phyloP scores from a whole-genome alignment of 345 rosid species.

The Acer yangbiense region DNA sequence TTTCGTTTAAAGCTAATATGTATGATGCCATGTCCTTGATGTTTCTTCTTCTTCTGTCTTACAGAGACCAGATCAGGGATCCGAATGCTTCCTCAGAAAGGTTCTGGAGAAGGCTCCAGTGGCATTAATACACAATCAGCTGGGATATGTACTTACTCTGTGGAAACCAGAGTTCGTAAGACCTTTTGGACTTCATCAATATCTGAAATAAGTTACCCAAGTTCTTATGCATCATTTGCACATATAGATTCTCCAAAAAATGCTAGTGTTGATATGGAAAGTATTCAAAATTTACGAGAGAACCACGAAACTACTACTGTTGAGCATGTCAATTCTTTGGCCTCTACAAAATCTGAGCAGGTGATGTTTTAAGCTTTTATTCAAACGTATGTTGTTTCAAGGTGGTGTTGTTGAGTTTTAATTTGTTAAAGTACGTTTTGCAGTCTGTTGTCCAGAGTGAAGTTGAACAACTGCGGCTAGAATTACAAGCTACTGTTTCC shows the following conservation, averaged over 20 bases:
- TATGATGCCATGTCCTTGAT: conserved; percentile 15
- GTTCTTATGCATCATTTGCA: conserved; percentile 23
- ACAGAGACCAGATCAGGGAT: conserved; percentile 27
- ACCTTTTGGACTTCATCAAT: conserved; percentile 26
- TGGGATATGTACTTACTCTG: conserved; percentile 26
- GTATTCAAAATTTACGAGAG: conserved; percentile 13
- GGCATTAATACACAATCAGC: conserved; percentile 30
- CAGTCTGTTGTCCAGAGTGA: conserved; percentile 61
- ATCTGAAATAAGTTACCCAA: conserved; percentile 27
- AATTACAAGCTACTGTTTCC: conserved; percentile 56
- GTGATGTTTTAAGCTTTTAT: conserved; percentile 25
- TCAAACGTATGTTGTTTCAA: not conserved
- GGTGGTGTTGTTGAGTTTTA: conserved; percentile 2
- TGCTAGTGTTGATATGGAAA: conserved; percentile 19
- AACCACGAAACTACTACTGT: conserved; percentile 10
- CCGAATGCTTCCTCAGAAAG: conserved; percentile 17
- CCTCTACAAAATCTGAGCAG: conserved; percentile 36
- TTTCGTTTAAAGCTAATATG: conserved; percentile 1
- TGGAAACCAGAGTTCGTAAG: conserved; percentile 28
- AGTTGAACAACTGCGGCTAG: conserved; percentile 63
- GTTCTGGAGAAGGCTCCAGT: conserved; percentile 29
- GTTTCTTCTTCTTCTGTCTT: conserved; percentile 9
- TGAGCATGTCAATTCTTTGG: conserved; percentile 11
- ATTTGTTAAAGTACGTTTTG: conserved; percentile 16
- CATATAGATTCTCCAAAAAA: conserved; percentile 3